A percentile compares a stretch with the other conserved stretches of the same genome.
phyloP scores from a whole-genome alignment of 2,329 filamentous ascomycete genomes.

The Aureobasidium namibiae region DNA sequence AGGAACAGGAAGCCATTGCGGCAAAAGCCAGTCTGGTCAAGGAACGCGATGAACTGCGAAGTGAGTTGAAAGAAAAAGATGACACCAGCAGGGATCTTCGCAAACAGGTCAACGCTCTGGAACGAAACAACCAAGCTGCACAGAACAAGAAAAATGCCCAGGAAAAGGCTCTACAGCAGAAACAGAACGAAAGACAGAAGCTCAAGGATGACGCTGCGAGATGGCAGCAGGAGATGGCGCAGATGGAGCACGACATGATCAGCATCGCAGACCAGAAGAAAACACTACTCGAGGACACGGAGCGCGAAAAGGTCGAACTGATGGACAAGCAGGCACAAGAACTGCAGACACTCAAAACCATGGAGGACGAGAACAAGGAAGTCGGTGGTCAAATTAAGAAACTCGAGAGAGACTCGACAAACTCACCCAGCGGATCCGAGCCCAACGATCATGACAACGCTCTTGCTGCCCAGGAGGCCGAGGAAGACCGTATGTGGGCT shows the following conservation, averaged over 20 bases:
- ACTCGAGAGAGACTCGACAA: slow-evolving; percentile 57
- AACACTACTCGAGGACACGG: slow-evolving; percentile 27
- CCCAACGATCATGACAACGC: slow-evolving; percentile 18
- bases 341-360: slow-evolving; percentile 43
- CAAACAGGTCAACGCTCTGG: slow-evolving; percentile 69
- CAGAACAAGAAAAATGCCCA: slow-evolving; percentile 72
- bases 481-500: slow-evolving; percentile 33
- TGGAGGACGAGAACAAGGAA: slow-evolving; percentile 67
- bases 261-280: slow-evolving; percentile 34
- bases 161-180: slow-evolving; percentile 63
- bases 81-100: slow-evolving; percentile 79
- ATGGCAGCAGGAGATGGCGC: slow-evolving; percentile 57
- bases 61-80: slow-evolving; percentile 78
- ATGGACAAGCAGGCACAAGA: slow-evolving; percentile 35
- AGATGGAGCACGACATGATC: slow-evolving; percentile 42
- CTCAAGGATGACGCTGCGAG: slow-evolving; percentile 61
- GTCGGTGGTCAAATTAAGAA: slow-evolving; percentile 64
- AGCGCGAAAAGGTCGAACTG: slow-evolving; percentile 33
- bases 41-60: slow-evolving; percentile 71
- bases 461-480: slow-evolving; percentile 24
- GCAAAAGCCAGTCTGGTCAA: slow-evolving; percentile 50
- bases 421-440: slow-evolving; percentile 33
- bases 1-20: slow-evolving; percentile 43
- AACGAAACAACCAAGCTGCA: slow-evolving; percentile 71
- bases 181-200: slow-evolving; percentile 59